These are phyloP conservation scores for Cutaneotrichosporon daszewskae DNA, from an alignment of 1,284 basidiomycete species.

Conservation along the genomic window DNA sequence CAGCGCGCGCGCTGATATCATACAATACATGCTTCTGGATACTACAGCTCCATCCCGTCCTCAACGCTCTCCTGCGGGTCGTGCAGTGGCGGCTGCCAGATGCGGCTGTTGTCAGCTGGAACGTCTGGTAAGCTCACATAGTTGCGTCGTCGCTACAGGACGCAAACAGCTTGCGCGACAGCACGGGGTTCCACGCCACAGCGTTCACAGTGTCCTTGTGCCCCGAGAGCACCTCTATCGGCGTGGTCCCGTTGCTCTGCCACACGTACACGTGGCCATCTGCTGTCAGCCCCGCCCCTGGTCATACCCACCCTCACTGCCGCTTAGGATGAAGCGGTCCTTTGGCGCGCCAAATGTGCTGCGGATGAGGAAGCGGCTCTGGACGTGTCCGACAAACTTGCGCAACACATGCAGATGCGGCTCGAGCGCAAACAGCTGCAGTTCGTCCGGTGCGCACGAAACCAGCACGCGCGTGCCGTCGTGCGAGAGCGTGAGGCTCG, in stretches of 20 bases:
- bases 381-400: slow-evolving; percentile 74
- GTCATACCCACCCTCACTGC: slow-evolving; percentile 73
- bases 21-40: neutral
- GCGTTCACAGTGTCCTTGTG: slow-evolving; percentile 88
- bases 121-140: slow-evolving; percentile 47
- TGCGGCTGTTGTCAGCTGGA: slow-evolving; percentile 8
- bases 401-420: slow-evolving; percentile 60
- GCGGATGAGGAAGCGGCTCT: slow-evolving; percentile 75
- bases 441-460: slow-evolving; percentile 79
- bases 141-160: slow-evolving; percentile 83
- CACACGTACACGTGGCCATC: slow-evolving; percentile 90
- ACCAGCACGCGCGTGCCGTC: slow-evolving; percentile 84
- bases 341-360: slow-evolving; percentile 92
- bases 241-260: slow-evolving; percentile 77
- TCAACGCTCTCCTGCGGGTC: neutral
- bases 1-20: neutral
- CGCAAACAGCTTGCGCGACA: slow-evolving; percentile 80
- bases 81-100: slow-evolving; percentile 15
- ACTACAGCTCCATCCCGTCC: slow-evolving; percentile 17
- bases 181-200: slow-evolving; percentile 87
- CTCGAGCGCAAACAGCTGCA: slow-evolving; percentile 77
- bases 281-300: slow-evolving; percentile 34
- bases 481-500: slow-evolving; percentile 78
- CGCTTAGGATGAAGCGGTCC: slow-evolving; percentile 83
- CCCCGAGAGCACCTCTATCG: slow-evolving; percentile 76